phyloP scores from a whole-genome alignment of 208 protist species.

The Acanthamoeba culbertsoni region DNA sequence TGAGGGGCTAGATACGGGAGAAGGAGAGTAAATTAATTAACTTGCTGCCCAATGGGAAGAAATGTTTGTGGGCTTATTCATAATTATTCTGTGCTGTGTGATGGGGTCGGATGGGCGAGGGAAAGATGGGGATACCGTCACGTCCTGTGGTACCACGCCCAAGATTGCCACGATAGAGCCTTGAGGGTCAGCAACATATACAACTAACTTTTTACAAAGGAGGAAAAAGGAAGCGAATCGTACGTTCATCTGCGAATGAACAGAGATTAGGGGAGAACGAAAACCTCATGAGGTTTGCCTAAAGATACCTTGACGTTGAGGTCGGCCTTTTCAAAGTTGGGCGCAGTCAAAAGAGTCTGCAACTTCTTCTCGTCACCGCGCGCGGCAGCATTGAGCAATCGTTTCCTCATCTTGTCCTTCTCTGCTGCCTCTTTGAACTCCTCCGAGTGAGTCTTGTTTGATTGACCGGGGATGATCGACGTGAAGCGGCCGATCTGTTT shows the following conservation, averaged over 20 bases:
- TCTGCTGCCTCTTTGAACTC: neutral
- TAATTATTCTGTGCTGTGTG: too few relatives aligned
- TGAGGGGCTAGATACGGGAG: neutral
- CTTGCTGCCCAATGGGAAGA: neutral
- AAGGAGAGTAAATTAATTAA: neutral
- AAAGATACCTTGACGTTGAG: neutral
- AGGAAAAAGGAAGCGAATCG: neutral
- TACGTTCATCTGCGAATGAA: neutral
- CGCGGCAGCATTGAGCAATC: neutral
- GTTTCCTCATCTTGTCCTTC: neutral
- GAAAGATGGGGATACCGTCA: too few relatives aligned
- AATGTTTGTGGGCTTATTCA: too few relatives aligned
- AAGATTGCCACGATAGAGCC: too few relatives aligned
- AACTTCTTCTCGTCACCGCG: slow-evolving; percentile 1
- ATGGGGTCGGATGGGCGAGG: too few relatives aligned
- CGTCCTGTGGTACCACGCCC: too few relatives aligned
- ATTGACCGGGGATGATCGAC: neutral
- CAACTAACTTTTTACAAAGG: too few relatives aligned
- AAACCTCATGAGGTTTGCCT: neutral
- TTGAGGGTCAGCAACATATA: too few relatives aligned
- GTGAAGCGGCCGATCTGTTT: neutral
- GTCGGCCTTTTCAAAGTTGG: neutral
- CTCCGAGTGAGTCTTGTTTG: neutral
- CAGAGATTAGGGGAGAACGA: neutral
- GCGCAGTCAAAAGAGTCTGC: neutral